Evolutionary conservation across 768 basidiomycete species (phyloP).

Genomic region (Chalciporus piperatus): DNA sequence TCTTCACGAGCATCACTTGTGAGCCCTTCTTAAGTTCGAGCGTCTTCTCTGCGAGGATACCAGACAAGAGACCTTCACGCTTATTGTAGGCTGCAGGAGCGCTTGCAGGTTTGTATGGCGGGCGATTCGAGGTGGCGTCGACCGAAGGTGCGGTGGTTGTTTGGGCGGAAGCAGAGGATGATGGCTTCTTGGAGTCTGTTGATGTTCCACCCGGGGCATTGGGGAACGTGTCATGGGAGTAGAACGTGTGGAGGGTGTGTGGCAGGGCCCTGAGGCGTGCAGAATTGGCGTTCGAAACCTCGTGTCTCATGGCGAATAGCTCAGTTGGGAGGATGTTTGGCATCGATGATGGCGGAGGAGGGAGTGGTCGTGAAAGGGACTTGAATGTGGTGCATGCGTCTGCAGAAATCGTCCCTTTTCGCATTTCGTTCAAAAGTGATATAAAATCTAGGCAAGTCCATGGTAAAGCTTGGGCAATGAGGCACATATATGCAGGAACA

Average conservation of each 20-base stretch:
- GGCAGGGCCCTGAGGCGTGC: conserved; percentile 50
- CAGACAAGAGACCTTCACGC: conserved; percentile 54
- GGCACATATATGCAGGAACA: neutral
- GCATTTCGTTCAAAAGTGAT: conserved; percentile 72
- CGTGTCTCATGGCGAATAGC: conserved; percentile 62
- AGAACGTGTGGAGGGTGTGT: conserved; percentile 41
- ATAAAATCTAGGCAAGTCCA: conserved; percentile 51
- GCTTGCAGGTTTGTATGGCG: conserved; percentile 30
- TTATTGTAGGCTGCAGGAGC: conserved; percentile 26
- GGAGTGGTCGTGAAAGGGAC: conserved; percentile 36
- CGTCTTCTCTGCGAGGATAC: conserved; percentile 56
- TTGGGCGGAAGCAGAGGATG: neutral
- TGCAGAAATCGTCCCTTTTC: conserved; percentile 53
- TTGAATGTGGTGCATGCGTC: conserved; percentile 48
- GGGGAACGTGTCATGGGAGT: conserved; percentile 48
- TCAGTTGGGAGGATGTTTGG: conserved; percentile 46
- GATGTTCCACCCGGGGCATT: neutral
- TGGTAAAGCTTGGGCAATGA: neutral
- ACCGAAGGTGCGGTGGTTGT: neutral
- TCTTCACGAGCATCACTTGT: conserved; percentile 73
- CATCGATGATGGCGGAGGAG: conserved; percentile 21
- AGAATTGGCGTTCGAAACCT: conserved; percentile 66
- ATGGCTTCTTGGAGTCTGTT: neutral
- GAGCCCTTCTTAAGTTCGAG: conserved; percentile 59
- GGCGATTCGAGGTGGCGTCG: conserved; percentile 9